These are phyloP conservation scores for Dittrichia graveolens DNA, from an alignment of 129 eudicot genomes.

Conservation along the genomic window DNA sequence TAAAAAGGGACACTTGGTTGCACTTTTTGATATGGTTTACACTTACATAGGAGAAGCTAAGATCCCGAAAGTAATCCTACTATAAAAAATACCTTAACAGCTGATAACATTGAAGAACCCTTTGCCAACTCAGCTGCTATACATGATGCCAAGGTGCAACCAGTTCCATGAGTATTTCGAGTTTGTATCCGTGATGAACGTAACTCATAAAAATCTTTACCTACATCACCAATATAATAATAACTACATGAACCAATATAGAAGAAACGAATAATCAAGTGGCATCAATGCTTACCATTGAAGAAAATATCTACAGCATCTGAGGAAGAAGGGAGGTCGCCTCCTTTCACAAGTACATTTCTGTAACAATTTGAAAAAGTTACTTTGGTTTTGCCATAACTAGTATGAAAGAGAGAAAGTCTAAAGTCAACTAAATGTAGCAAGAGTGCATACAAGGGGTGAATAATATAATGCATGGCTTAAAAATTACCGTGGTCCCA, in stretches of 20 bases:
- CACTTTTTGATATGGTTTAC: not conserved
- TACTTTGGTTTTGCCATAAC: constrained; percentile 13
- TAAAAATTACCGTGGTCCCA: constrained; percentile 79
- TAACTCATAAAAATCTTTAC: constrained; percentile 72
- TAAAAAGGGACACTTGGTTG: not conserved
- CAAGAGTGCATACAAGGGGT: constrained; percentile 6
- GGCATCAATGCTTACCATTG: constrained; percentile 52
- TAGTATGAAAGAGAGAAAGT: constrained; percentile 5
- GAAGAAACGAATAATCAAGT: not conserved
- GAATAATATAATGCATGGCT: not conserved
- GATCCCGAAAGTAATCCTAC: not conserved
- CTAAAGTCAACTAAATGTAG: not conserved
- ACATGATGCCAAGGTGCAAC: constrained; percentile 93
- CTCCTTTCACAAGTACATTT: constrained; percentile 92
- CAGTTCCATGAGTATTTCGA: constrained; percentile 90
- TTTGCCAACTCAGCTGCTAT: constrained; percentile 97
- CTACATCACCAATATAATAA: constrained; percentile 33
- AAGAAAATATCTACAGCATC: constrained; percentile 92
- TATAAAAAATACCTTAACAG: constrained; percentile 65
- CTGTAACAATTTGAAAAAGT: constrained; percentile 42
- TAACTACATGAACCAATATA: constrained; percentile 2
- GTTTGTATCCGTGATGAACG: constrained; percentile 67
- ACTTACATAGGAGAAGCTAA: not conserved
- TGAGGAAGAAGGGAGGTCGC: constrained; percentile 73
- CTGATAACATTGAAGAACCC: constrained; percentile 76